Conservation (phyloP, 169 alveolate species). For the Plasmodium blacklocki region DNA sequence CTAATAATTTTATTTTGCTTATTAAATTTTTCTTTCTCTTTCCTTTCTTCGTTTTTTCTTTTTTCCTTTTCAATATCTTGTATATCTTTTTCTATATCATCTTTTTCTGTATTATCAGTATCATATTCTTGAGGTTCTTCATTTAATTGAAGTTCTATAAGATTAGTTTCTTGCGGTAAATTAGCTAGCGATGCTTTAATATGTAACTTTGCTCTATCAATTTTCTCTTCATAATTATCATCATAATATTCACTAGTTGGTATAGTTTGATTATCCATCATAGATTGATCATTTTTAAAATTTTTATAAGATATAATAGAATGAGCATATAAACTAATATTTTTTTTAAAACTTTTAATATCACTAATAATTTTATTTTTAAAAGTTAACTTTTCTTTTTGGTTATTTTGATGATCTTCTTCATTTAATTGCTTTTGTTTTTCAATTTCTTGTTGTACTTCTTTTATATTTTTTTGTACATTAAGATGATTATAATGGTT, state of each 20-base stretch:
- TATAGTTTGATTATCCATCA: slow-evolving; percentile 20
- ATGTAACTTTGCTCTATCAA: slow-evolving; percentile 85
- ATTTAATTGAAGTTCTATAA: slow-evolving; percentile 80
- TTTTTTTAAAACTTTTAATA: slow-evolving; percentile 47
- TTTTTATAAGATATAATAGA: slow-evolving; percentile 37
- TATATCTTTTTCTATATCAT: slow-evolving; percentile 73
- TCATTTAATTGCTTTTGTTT: background rate
- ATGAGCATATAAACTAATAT: slow-evolving; percentile 53
- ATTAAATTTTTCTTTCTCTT: slow-evolving; percentile 47
- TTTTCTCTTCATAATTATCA: slow-evolving; percentile 78
- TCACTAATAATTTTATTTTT: slow-evolving; percentile 56
- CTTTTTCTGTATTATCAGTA: slow-evolving; percentile 26
- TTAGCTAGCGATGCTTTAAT: slow-evolving; percentile 83
- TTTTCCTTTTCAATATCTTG: slow-evolving; percentile 48
- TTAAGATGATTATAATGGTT: background rate
- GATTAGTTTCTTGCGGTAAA: slow-evolving; percentile 81
- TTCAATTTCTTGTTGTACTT: slow-evolving; percentile 52
- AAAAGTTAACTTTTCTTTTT: slow-evolving; percentile 5
- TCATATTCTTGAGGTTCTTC: slow-evolving; percentile 35
- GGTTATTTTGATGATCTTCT: background rate
- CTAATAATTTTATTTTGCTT: slow-evolving; percentile 61
- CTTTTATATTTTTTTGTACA: slow-evolving; percentile 27
- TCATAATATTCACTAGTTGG: slow-evolving; percentile 25
- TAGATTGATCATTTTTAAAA: slow-evolving; percentile 27
- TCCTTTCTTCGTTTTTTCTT: slow-evolving; percentile 33